Evolutionary conservation across 768 basidiomycete genomes (phyloP).

Genomic region (Naganishia vaughanmartiniae): DNA sequence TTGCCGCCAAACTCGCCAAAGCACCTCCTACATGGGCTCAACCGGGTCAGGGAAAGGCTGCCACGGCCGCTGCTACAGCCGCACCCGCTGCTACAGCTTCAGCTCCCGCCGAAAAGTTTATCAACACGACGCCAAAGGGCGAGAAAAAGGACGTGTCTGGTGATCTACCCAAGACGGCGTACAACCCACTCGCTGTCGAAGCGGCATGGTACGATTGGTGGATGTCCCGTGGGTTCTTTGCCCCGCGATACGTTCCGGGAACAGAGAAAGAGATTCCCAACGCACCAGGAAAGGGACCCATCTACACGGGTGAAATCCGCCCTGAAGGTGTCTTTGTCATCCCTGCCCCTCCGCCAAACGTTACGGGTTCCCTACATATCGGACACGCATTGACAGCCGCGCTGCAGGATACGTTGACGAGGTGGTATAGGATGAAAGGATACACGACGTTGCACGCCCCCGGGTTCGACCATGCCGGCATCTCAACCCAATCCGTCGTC

Average conservation of each 20-base stretch:
- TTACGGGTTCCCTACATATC: constrained; percentile 91
- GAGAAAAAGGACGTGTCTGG: constrained; percentile 90
- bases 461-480: constrained; percentile 97
- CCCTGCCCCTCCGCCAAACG: constrained; percentile 89
- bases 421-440: constrained; percentile 97
- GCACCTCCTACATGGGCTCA: constrained; percentile 51
- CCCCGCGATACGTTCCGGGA: constrained; percentile 56
- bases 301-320: constrained; percentile 53
- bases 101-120: constrained; percentile 55
- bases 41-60: constrained; percentile 43
- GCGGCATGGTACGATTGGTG: constrained; percentile 99
- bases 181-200: constrained; percentile 93
- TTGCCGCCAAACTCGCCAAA: constrained; percentile 52
- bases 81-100: too few species aligned
- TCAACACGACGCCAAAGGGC: constrained; percentile 83
- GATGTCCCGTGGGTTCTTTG: constrained; percentile 84
- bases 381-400: constrained; percentile 90
- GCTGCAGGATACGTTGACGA: constrained; percentile 81
- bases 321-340: constrained; percentile 75
- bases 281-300: constrained; percentile 48
- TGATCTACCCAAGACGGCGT: constrained; percentile 81
- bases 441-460: constrained; percentile 85
- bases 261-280: constrained; percentile 57
- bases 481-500: constrained; percentile 95
- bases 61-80: not conserved